A percentile compares a stretch with the other conserved stretches of the same genome.
Evolutionary conservation across 164 flowering plant species (phyloP).

Genomic region (Vitis labrusca): DNA sequence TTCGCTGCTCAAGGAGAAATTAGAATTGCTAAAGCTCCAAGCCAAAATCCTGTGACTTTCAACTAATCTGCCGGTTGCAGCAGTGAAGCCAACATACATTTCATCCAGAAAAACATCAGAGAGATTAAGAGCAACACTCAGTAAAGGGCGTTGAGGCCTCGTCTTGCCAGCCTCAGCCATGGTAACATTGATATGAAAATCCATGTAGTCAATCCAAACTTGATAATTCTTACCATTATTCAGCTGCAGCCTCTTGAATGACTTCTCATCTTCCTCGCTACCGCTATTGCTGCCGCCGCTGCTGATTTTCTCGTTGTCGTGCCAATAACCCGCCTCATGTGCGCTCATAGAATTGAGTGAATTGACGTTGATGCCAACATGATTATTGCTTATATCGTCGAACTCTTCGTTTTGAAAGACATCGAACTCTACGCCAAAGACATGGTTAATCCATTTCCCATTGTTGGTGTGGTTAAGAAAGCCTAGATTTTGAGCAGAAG

Average conservation of each 20-base stretch:
- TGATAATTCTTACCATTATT: constrained; percentile 42
- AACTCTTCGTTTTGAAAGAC: constrained; percentile 54
- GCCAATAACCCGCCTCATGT: constrained; percentile 51
- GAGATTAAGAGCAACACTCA: constrained; percentile 24
- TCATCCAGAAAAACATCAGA: constrained; percentile 35
- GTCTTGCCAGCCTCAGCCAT: constrained; percentile 37
- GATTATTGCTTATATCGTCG: constrained; percentile 47
- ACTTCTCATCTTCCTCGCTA: background rate
- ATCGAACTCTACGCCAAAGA: constrained; percentile 69
- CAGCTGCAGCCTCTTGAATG: constrained; percentile 20
- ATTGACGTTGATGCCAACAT: constrained; percentile 58
- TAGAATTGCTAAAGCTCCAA: constrained; percentile 54
- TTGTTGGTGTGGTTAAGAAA: constrained; percentile 40
- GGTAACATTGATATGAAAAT: constrained; percentile 26
- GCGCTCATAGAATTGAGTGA: constrained; percentile 42
- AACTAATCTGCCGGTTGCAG: constrained; percentile 35
- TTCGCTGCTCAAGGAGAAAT: constrained; percentile 33
- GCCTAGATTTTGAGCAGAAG: constrained; percentile 47
- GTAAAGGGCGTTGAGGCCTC: constrained; percentile 30
- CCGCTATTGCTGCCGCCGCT: background rate
- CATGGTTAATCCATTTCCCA: constrained; percentile 37
- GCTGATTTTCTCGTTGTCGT: background rate
- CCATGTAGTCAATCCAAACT: constrained; percentile 41
- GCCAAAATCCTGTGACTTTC: constrained; percentile 37
- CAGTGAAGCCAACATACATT: constrained; percentile 46